Conservation (phyloP, 768 basidiomycete species). For the Kwoniella shandongensis region DNA sequence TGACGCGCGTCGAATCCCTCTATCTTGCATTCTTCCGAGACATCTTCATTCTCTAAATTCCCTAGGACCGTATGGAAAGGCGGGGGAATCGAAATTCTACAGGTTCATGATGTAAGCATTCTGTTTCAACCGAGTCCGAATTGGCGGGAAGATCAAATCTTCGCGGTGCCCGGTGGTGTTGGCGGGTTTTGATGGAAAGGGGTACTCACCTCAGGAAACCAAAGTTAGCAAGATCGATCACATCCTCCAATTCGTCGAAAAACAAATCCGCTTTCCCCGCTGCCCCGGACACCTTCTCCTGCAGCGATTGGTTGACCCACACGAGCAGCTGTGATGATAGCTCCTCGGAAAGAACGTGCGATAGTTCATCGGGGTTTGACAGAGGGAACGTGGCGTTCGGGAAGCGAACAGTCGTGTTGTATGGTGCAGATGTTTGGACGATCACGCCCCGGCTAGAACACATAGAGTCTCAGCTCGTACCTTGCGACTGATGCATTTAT, state of each 20-base stretch:
- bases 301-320: background rate
- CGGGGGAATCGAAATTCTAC: slow-evolving; percentile 16
- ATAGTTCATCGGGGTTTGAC: slow-evolving; percentile 23
- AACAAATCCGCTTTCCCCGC: slow-evolving; percentile 6
- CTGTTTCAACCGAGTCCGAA: too few species aligned
- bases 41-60: slow-evolving; percentile 3
- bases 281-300: background rate
- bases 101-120: too few species aligned
- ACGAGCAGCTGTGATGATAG: slow-evolving; percentile 24
- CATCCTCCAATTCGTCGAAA: slow-evolving; percentile 23
- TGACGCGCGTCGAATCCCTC: background rate
- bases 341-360: slow-evolving; percentile 30
- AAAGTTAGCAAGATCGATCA: slow-evolving; percentile 7
- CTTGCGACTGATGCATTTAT: background rate
- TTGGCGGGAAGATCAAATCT: background rate
- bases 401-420: slow-evolving; percentile 17
- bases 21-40: background rate
- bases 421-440: slow-evolving; percentile 15
- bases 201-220: slow-evolving; percentile 15
- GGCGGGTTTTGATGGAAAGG: background rate
- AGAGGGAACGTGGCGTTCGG: slow-evolving; percentile 34
- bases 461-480: slow-evolving; percentile 1
- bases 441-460: slow-evolving; percentile 24
- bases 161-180: too few species aligned
- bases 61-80: slow-evolving; percentile 15